These are phyloP conservation scores for Parastagonospora nodorum DNA, from an alignment of 2,329 filamentous ascomycete genomes.

Conservation along the genomic window DNA sequence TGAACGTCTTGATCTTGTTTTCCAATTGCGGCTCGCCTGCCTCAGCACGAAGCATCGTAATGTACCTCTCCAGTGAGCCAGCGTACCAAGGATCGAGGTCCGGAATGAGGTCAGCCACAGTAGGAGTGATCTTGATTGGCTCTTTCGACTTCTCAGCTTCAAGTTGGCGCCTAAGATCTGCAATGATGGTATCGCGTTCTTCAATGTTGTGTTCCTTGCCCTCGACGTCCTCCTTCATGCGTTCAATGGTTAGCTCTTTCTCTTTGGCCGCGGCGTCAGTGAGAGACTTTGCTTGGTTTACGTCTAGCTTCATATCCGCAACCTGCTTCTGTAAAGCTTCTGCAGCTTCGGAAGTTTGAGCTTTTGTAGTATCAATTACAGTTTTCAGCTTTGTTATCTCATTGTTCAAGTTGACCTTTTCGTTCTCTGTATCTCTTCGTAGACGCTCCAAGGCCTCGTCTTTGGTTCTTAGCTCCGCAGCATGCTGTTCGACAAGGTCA, in stretches of 20 bases:
- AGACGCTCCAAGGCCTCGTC: constrained; percentile 34
- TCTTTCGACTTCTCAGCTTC: constrained; percentile 34
- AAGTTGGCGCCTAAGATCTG: constrained; percentile 25
- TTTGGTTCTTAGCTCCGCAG: constrained; percentile 34
- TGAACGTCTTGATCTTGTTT: constrained; percentile 60
- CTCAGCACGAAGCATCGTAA: constrained; percentile 60
- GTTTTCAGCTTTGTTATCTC: constrained; percentile 23
- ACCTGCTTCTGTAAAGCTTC: constrained; percentile 24
- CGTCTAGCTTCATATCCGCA: constrained; percentile 19
- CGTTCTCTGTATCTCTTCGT: constrained; percentile 24
- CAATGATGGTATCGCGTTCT: constrained; percentile 31
- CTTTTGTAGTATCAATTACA: constrained; percentile 12
- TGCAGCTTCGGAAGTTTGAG: neutral
- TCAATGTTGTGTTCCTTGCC: constrained; percentile 41
- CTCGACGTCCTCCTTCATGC: constrained; percentile 41
- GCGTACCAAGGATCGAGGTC: constrained; percentile 64
- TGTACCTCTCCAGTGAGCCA: constrained; percentile 60
- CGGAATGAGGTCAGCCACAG: constrained; percentile 48
- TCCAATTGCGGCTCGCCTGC: constrained; percentile 52
- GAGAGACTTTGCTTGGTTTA: constrained; percentile 28
- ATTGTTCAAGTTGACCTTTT: constrained; percentile 18
- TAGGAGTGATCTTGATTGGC: constrained; percentile 26
- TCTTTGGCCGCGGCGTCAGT: constrained; percentile 31
- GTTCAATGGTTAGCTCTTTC: constrained; percentile 35
- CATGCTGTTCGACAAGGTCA: constrained; percentile 13